These are phyloP conservation scores for Xerocomus spinulosus DNA, from an alignment of 768 basidiomycete genomes.

Conservation along the genomic window DNA sequence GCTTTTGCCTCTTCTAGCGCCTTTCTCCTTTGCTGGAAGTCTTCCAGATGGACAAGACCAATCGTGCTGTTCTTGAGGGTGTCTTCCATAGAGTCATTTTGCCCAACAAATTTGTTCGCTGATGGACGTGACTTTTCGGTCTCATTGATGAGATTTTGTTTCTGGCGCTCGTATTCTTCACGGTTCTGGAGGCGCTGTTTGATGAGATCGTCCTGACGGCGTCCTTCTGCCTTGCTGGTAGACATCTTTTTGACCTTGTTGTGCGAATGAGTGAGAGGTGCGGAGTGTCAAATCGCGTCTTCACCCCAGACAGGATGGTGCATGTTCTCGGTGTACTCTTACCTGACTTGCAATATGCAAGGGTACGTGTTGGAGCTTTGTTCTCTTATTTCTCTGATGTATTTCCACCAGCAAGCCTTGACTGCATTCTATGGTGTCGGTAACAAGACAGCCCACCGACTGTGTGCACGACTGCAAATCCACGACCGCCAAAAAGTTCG, in stretches of 20 bases:
- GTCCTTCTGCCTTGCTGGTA: slow-evolving; percentile 72
- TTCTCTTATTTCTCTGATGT: neutral
- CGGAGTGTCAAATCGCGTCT: slow-evolving; percentile 25
- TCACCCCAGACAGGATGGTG: slow-evolving; percentile 49
- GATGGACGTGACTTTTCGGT: slow-evolving; percentile 91
- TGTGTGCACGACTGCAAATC: slow-evolving; percentile 90
- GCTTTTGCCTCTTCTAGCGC: slow-evolving; percentile 90
- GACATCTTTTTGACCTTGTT: slow-evolving; percentile 51
- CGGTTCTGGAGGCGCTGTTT: slow-evolving; percentile 79
- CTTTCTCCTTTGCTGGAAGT: slow-evolving; percentile 85
- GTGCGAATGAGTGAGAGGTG: slow-evolving; percentile 6
- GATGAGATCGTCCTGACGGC: slow-evolving; percentile 77
- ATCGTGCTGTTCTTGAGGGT: slow-evolving; percentile 86
- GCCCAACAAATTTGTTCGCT: slow-evolving; percentile 84
- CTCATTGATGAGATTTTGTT: slow-evolving; percentile 76
- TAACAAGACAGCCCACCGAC: slow-evolving; percentile 62
- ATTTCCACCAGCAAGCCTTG: slow-evolving; percentile 68
- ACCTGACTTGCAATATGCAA: slow-evolving; percentile 69
- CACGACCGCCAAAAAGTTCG: slow-evolving; percentile 80
- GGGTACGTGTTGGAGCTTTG: slow-evolving; percentile 46
- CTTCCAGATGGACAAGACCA: slow-evolving; percentile 86
- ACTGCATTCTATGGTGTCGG: slow-evolving; percentile 89
- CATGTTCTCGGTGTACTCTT: slow-evolving; percentile 84
- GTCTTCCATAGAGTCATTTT: slow-evolving; percentile 94
- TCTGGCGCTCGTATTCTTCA: slow-evolving; percentile 79